A percentile compares a stretch with the other conserved stretches of the same genome.
phyloP scores from a whole-genome alignment of 83 land plant species.

The Thuja plicata region DNA sequence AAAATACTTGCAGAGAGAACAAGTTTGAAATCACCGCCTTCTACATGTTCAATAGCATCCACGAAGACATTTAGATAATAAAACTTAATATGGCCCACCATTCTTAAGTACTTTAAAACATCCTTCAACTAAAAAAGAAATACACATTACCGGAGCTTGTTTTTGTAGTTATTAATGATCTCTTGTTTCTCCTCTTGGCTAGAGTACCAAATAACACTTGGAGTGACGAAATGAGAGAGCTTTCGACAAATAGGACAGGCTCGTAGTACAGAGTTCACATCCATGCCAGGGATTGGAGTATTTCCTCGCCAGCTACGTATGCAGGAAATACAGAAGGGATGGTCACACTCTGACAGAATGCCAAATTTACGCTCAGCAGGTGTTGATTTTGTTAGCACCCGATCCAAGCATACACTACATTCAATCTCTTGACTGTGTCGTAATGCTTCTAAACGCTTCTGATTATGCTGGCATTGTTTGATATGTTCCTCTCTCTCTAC shows the following conservation, averaged over 20 bases:
- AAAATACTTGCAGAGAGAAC: not conserved
- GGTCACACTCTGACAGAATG: constrained; percentile 90
- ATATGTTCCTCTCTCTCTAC: constrained; percentile 84
- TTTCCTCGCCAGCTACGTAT: constrained; percentile 93
- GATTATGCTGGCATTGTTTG: constrained; percentile 63
- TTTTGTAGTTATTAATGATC: constrained; percentile 84
- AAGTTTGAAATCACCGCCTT: not conserved
- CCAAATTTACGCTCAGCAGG: constrained; percentile 94
- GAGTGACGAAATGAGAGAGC: constrained; percentile 87
- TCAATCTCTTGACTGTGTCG: constrained; percentile 91
- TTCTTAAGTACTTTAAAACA: not conserved
- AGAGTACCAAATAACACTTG: constrained; percentile 92
- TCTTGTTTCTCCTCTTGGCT: constrained; percentile 84
- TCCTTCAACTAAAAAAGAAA: not conserved
- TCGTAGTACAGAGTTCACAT: constrained; percentile 78
- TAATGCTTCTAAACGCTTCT: constrained; percentile 75
- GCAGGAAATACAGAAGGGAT: constrained; percentile 96
- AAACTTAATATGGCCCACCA: not conserved
- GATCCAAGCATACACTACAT: constrained; percentile 92
- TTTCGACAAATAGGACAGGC: constrained; percentile 96
- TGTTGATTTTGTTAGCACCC: constrained; percentile 82
- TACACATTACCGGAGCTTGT: constrained; percentile 68
- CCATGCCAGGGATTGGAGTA: constrained; percentile 80
- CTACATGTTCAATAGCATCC: not conserved
- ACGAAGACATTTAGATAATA: not conserved